A percentile compares a stretch with the other conserved stretches of the same genome.
Evolutionary conservation across 208 protist genomes (phyloP).

Genomic region (Trypanosoma melophagium): DNA sequence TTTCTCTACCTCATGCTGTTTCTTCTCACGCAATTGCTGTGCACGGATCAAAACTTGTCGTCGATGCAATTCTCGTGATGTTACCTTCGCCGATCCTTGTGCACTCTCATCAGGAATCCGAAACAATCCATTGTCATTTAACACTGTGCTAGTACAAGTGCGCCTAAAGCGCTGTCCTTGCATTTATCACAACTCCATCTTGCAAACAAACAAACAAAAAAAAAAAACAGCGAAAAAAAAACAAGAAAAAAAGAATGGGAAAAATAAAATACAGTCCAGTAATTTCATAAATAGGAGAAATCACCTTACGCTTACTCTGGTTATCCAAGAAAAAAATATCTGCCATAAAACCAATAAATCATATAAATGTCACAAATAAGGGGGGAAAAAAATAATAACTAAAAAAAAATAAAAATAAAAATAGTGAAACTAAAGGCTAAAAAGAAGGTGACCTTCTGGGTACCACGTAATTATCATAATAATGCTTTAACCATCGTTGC

Average conservation of each 20-base stretch:
- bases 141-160: too few species aligned
- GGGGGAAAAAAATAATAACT: neutral
- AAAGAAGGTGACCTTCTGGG: conserved; percentile 36
- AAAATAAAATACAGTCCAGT: too few species aligned
- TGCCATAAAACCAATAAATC: neutral
- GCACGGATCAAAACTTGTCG: conserved; percentile 5
- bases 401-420: conserved; percentile 13
- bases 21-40: conserved; percentile 13
- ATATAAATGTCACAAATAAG: neutral
- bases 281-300: too few species aligned
- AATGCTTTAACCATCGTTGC: conserved; percentile 81
- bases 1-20: neutral
- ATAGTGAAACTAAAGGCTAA: conserved; percentile 4
- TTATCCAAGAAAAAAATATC: neutral
- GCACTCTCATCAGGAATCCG: neutral
- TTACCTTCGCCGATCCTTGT: neutral
- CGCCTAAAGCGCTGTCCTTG: too few species aligned
- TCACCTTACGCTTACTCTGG: too few species aligned
- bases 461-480: conserved; percentile 77
- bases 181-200: too few species aligned
- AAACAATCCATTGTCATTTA: neutral
- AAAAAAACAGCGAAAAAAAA: conserved; percentile 4
- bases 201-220: neutral
- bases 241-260: neutral
- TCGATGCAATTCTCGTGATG: conserved; percentile 3